Evolutionary conservation across 139 green algal genomes (phyloP).

Genomic region (Chlorella sp.): DNA sequence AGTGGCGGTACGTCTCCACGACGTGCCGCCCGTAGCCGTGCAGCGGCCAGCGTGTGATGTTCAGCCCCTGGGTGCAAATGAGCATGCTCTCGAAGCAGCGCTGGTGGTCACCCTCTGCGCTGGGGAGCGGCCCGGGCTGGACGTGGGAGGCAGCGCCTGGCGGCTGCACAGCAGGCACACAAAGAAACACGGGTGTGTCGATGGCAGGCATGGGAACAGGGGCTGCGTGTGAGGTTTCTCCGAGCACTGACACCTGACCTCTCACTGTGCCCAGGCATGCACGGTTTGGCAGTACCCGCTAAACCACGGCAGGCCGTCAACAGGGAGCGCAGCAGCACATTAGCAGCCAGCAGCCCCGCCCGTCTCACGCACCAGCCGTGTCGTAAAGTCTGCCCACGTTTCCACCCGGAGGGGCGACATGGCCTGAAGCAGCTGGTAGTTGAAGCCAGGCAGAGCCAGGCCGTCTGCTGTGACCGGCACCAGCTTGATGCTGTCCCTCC

Average conservation of each 20-base stretch:
- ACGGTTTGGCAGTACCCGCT: neutral
- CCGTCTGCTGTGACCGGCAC: conserved; percentile 19
- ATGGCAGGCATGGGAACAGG: too few species aligned
- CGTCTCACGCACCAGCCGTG: neutral
- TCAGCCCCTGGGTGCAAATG: conserved; percentile 19
- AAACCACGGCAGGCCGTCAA: neutral
- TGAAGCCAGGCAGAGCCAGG: neutral
- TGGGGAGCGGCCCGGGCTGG: neutral
- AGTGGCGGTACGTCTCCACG: neutral
- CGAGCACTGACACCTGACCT: too few species aligned
- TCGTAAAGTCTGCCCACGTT: conserved; percentile 12
- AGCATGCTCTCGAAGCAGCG: conserved; percentile 26
- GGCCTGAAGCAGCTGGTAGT: conserved; percentile 14
- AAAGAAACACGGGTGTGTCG: neutral
- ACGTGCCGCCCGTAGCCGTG: conserved; percentile 12
- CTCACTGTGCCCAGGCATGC: too few species aligned
- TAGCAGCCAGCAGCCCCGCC: neutral
- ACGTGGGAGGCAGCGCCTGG: neutral
- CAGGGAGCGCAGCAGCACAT: neutral
- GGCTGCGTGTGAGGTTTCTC: too few species aligned
- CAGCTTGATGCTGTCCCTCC: neutral
- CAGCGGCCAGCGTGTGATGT: conserved; percentile 25
- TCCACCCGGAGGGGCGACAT: conserved; percentile 7
- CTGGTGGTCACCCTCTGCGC: conserved; percentile 12
- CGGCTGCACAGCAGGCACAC: neutral